Conservation (phyloP, 1,139 yeast genomes). For the Hemisphaericaspora xylanilytica region DNA sequence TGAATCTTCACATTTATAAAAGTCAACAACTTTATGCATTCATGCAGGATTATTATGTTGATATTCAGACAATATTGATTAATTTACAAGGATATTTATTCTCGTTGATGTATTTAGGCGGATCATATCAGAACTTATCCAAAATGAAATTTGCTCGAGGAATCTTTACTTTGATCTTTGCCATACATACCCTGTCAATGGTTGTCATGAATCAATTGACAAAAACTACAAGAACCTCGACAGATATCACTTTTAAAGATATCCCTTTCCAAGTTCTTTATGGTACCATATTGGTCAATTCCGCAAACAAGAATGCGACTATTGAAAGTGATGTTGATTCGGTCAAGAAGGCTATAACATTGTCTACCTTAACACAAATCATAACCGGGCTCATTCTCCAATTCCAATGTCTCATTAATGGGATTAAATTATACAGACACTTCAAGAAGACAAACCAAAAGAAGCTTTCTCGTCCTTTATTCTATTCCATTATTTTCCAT, state of each 20-base stretch:
- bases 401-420: slow-evolving; percentile 7
- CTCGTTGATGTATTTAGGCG: slow-evolving; percentile 12
- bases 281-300: slow-evolving; percentile 13
- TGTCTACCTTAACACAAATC: slow-evolving; percentile 3
- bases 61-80: slow-evolving; percentile 7
- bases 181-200: slow-evolving; percentile 4
- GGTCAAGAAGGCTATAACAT: slow-evolving; percentile 1
- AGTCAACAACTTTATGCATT: background rate
- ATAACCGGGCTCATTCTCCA: slow-evolving; percentile 7
- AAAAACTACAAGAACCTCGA: background rate
- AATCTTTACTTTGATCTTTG: slow-evolving; percentile 7
- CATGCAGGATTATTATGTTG: slow-evolving; percentile 7
- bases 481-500: slow-evolving; percentile 10
- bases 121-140: slow-evolving; percentile 8
- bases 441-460: slow-evolving; percentile 4
- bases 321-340: background rate
- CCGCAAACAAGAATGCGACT: slow-evolving; percentile 7
- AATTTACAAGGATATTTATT: slow-evolving; percentile 9
- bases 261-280: slow-evolving; percentile 9
- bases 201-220: slow-evolving; percentile 4
- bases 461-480: slow-evolving; percentile 6
- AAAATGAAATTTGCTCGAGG: background rate
- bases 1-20: background rate
- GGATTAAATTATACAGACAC: slow-evolving; percentile 6
- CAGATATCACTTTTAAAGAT: slow-evolving; percentile 8